These are phyloP conservation scores for Xylaria bambusicola DNA, from an alignment of 495 filamentous ascomycete species.

Conservation along the genomic window DNA sequence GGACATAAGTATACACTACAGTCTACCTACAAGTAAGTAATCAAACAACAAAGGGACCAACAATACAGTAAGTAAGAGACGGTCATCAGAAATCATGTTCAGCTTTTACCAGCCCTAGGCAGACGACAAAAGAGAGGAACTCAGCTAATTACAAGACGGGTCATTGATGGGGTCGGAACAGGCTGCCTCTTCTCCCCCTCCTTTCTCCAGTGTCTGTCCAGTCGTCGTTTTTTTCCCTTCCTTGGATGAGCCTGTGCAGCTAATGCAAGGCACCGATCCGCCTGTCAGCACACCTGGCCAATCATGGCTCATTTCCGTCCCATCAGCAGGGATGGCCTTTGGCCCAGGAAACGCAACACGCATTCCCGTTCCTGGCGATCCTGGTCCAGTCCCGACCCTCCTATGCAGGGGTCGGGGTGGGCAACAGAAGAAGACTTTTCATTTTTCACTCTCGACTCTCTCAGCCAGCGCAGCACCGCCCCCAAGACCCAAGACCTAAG, in stretches of 20 bases:
- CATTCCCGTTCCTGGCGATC: constrained; percentile 17
- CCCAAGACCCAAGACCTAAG: too few relatives aligned
- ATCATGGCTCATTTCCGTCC: neutral
- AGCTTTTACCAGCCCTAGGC: neutral
- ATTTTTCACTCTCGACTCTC: too few relatives aligned
- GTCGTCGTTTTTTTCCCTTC: neutral
- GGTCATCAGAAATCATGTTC: too few relatives aligned
- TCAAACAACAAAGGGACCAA: too few relatives aligned
- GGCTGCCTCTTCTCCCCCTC: neutral
- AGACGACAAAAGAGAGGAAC: neutral
- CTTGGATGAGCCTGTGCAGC: constrained; percentile 10
- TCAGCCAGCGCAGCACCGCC: constrained; percentile 14
- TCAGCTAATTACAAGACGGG: neutral
- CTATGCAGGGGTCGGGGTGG: constrained; percentile 16
- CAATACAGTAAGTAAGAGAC: too few relatives aligned
- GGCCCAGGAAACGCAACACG: neutral
- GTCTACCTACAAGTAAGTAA: too few relatives aligned
- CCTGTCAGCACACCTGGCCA: constrained; percentile 14
- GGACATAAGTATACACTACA: neutral
- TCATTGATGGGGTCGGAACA: neutral
- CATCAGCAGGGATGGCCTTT: constrained; percentile 3
- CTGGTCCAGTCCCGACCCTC: constrained; percentile 10
- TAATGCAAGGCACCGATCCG: constrained; percentile 22
- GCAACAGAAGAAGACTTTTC: neutral
- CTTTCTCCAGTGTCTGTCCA: neutral